Evolutionary conservation across 1,139 yeast genomes (phyloP).

Genomic region (Blastobotrys serpentis): DNA sequence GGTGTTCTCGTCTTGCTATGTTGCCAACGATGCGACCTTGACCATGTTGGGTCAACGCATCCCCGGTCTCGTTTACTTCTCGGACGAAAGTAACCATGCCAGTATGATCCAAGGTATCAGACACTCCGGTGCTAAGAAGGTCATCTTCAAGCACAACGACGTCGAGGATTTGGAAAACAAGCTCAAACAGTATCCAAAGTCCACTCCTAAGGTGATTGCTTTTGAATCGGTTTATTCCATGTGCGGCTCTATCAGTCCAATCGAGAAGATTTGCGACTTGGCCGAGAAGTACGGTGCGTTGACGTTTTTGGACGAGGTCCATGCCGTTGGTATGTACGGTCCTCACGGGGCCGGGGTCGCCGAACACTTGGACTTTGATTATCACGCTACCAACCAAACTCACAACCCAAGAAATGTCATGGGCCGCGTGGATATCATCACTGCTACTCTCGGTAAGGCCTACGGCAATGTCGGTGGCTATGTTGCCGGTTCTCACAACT

Average conservation of each 20-base stretch:
- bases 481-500: slow-evolving; percentile 79
- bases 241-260: slow-evolving; percentile 98
- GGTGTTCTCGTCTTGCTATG: slow-evolving; percentile 93
- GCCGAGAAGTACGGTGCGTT: slow-evolving; percentile 97
- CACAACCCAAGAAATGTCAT: slow-evolving; percentile 51
- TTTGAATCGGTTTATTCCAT: slow-evolving; percentile 96
- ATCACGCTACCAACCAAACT: slow-evolving; percentile 51
- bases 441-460: slow-evolving; percentile 97
- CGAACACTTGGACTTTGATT: slow-evolving; percentile 87
- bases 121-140: slow-evolving; percentile 85
- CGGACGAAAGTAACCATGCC: slow-evolving; percentile 93
- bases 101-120: slow-evolving; percentile 96
- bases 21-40: slow-evolving; percentile 95
- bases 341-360: slow-evolving; percentile 99
- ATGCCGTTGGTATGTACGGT: slow-evolving; percentile 98
- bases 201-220: slow-evolving; percentile 90
- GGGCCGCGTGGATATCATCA: slow-evolving; percentile 92
- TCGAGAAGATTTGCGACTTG: slow-evolving; percentile 85
- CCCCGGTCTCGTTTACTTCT: slow-evolving; percentile 84
- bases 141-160: slow-evolving; percentile 89
- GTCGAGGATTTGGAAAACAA: slow-evolving; percentile 73
- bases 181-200: slow-evolving; percentile 75
- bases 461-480: slow-evolving; percentile 98
- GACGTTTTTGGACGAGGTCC: slow-evolving; percentile 96
- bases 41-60: slow-evolving; percentile 88